phyloP scores from a whole-genome alignment of 305 asterid genomes.

The Fraxinus albicans region DNA sequence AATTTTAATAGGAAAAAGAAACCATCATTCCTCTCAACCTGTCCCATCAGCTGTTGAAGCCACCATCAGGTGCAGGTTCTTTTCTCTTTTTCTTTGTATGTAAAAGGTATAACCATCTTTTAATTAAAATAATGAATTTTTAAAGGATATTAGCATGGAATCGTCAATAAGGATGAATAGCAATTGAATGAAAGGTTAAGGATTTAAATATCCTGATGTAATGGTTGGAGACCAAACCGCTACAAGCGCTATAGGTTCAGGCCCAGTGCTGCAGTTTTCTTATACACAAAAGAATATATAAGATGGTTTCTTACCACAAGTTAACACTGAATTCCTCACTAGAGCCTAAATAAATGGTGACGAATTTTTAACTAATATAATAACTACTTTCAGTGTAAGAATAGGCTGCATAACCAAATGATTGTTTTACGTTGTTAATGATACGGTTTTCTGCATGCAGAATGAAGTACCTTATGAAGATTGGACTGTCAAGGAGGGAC shows the following conservation, averaged over 20 bases:
- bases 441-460: constrained; percentile 32
- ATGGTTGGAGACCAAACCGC: not conserved
- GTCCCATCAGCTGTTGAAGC: not conserved
- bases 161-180: not conserved
- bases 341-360: not conserved
- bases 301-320: not conserved
- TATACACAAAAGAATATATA: not conserved
- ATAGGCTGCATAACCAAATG: not conserved
- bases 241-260: not conserved
- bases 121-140: not conserved
- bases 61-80: not conserved
- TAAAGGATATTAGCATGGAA: not conserved
- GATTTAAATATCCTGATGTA: not conserved
- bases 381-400: not conserved
- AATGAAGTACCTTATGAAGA: constrained; percentile 55
- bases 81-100: not conserved
- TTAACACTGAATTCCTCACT: not conserved
- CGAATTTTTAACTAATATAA: not conserved
- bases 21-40: not conserved
- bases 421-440: not conserved
- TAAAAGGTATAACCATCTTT: not conserved
- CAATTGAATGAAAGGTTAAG: not conserved
- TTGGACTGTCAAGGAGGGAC: constrained; percentile 65
- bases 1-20: not conserved
- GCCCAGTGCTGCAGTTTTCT: not conserved